Evolutionary conservation across 768 basidiomycete genomes (phyloP), one percentile per base, ranked within the genome.

Genomic region (Baorangia bicolor): DNA sequence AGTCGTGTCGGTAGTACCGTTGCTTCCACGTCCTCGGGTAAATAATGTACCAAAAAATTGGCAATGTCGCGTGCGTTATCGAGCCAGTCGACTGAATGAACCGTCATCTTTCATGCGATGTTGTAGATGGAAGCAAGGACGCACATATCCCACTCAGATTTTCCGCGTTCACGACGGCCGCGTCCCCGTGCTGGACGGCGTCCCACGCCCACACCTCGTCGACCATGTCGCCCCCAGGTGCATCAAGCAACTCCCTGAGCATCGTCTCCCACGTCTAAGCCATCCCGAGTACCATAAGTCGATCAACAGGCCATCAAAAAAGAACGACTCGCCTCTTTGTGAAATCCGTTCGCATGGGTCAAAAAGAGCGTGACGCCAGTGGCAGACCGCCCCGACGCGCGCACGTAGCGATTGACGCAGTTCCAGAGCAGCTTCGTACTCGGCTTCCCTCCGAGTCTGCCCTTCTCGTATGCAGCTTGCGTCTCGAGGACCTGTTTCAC

Each of bases 141-240:
- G 62, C 68, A 86, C 89, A 86, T 34, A 88, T 74, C 1, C 77
- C 77, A 34, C 84, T 81, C 1, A 88, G 75, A 18, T 73, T 74
- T 1, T 72, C 70, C 1, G 66, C 75, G 57, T 97, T 98, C 34
- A 95, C 50, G 13, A 90, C 68, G 0, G 80, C 87, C n/a, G 92
- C 78, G 56, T 95, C 94, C 1, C 92, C 94, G 57, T 95, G 92
- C 56, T 92, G 87, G 4, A 87, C 79, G 6, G 90, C 81, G 60
- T 97, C 94, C 78, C 90, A 87, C 0, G 82, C 65, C 92, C 92
- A 95, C 1, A 94, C 77, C 51, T 88, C 83, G 75, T 90, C 77
- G 69, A 94, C 60, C 75, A 75, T 53, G 59, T 45, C 50, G 2
- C 66, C 72, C n/a, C 70, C 69, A 21, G 74, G 63, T 2, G 72